Evolutionary conservation across 2,329 filamentous ascomycete species (phyloP).

Genomic region (Aspergillus novofumigatus): DNA sequence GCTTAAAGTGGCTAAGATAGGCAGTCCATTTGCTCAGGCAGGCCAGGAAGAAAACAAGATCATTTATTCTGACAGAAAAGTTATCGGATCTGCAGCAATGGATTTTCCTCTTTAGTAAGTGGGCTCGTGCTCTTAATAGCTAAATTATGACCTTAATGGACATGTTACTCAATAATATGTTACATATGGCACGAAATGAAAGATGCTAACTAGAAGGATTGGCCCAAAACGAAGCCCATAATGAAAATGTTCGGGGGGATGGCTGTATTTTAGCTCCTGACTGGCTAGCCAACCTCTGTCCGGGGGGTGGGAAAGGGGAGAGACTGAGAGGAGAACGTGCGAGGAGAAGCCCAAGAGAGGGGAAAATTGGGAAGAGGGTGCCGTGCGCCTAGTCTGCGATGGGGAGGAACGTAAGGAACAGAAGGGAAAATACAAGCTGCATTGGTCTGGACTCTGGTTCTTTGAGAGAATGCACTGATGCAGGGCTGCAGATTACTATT

Average conservation of each 20-base stretch:
- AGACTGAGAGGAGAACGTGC: background rate
- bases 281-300: conserved; percentile 6
- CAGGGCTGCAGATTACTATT: conserved; percentile 13
- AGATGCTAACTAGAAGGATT: background rate
- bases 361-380: background rate
- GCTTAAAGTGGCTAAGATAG: background rate
- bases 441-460: conserved; percentile 13
- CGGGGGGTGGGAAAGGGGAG: conserved; percentile 4
- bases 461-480: conserved; percentile 2
- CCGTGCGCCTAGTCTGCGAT: too few species aligned
- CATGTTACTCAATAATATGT: background rate
- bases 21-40: too few species aligned
- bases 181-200: background rate
- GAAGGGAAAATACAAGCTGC: conserved; percentile 1
- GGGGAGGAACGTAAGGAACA: background rate
- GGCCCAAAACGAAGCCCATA: background rate
- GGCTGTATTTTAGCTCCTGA: conserved; percentile 6
- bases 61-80: background rate
- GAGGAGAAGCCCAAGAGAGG: conserved; percentile 2
- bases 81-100: background rate
- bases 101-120: background rate
- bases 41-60: background rate
- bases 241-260: background rate
- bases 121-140: background rate
- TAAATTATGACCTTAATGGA: background rate